These are phyloP conservation scores for Eucalyptus marginata DNA, from an alignment of 345 rosid genomes.

Conservation along the genomic window DNA sequence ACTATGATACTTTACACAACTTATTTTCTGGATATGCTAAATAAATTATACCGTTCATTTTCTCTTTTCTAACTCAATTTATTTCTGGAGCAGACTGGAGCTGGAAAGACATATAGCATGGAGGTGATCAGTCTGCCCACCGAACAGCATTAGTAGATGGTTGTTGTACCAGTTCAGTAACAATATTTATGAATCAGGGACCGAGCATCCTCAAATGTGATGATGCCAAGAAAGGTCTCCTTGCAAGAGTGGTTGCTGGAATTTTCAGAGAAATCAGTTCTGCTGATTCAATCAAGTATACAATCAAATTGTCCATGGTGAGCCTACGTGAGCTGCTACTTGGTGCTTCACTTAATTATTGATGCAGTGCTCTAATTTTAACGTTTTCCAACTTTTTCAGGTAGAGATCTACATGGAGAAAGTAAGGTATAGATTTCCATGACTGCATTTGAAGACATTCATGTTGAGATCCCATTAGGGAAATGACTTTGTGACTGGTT, in stretches of 20 bases:
- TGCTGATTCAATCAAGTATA: slow-evolving; percentile 20
- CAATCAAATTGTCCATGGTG: slow-evolving; percentile 78
- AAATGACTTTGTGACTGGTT: no score
- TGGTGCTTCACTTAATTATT: neutral
- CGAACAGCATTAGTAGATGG: neutral
- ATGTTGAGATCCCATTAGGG: neutral
- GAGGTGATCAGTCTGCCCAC: slow-evolving; percentile 32
- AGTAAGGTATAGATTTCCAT: slow-evolving; percentile 41
- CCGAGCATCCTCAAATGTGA: slow-evolving; percentile 34
- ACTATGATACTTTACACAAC: neutral
- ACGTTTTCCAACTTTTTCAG: slow-evolving; percentile 12
- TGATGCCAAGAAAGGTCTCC: slow-evolving; percentile 57
- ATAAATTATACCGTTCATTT: neutral
- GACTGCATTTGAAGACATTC: neutral
- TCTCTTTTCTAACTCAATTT: neutral
- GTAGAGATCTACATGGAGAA: slow-evolving; percentile 96
- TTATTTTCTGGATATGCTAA: neutral
- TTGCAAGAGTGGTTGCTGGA: slow-evolving; percentile 62
- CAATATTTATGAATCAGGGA: slow-evolving; percentile 30
- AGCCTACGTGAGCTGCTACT: neutral
- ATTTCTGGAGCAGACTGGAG: slow-evolving; percentile 68
- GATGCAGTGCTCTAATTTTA: neutral
- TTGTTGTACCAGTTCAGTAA: neutral
- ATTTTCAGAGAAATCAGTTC: slow-evolving; percentile 40
- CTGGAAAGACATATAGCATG: slow-evolving; percentile 85